Base-by-base conservation (phyloP, 768 basidiomycete species). In the Leccinum broughii region DNA sequence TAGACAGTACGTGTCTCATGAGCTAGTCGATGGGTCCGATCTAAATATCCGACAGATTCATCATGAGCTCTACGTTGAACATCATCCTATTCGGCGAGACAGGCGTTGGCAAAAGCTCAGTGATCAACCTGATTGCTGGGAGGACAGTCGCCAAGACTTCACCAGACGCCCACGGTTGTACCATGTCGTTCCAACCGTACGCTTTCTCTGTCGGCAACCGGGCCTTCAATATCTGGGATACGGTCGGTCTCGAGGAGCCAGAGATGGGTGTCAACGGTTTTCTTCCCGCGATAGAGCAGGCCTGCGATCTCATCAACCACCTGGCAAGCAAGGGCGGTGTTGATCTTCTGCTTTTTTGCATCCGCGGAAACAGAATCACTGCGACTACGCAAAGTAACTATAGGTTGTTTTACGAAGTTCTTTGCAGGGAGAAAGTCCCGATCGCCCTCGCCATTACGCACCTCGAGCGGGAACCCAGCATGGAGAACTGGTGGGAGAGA, bases 81-180 rank as follows among this genome's bases (percentile, higher is more conserved):
- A 68, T 80, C 56, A 71, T 81, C 46, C 44, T 81, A 2, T 81
- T 81, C 57, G 81, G 81, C 7, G 79, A 80, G 64, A 75, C 76
- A 0, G 80, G 80, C 15, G 62, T 72, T 2, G 72, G 72, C n/a
- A 73, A 73, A 64, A 73, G 74, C 60, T 73, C 72, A 9, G 68
- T 73, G 61, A 74, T 75, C 62, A 73, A 73, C 57, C 59, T 73
- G 63, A 68, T 75, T 57, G 68, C 72, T 44, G 73, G 74, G 24
- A 24, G 46, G 7, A 1, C 37, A 5, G 54, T 74, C 41, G 72
- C 72, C 14, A 39, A 61, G 34, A 63, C 64, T 41, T 74, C 72
- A 24, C 62, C 70, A 9, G 65, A 71, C 32, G 72, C 72, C 10
- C 56, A 62, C 8, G 78, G 79, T 0, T 77, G 75, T 55, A 83